These are phyloP conservation scores for Candida sithepensis DNA, from an alignment of 805 yeast genomes.

Conservation along the genomic window DNA sequence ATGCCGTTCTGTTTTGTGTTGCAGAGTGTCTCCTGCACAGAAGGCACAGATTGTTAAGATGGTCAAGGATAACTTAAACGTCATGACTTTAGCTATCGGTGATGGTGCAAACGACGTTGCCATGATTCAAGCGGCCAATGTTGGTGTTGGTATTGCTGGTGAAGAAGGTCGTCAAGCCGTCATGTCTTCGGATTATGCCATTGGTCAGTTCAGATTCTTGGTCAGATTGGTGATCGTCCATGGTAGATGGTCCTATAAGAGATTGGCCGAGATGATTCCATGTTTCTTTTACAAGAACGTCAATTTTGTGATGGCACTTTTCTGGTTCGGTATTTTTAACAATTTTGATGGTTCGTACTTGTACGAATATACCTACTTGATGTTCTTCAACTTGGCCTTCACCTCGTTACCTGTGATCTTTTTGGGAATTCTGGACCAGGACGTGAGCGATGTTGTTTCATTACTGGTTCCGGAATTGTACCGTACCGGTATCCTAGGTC, in stretches of 20 bases:
- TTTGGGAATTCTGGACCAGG: constrained; percentile 73
- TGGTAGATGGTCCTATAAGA: constrained; percentile 79
- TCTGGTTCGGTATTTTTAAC: constrained; percentile 72
- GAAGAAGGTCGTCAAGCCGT: constrained; percentile 87
- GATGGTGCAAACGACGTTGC: constrained; percentile 89
- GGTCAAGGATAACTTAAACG: constrained; percentile 61
- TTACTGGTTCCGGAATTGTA: constrained; percentile 69
- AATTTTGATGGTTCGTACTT: constrained; percentile 73
- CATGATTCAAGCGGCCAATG: constrained; percentile 82
- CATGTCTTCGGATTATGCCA: constrained; percentile 80
- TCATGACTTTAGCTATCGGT: constrained; percentile 78
- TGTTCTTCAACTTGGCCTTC: constrained; percentile 77
- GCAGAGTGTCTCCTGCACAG: constrained; percentile 82
- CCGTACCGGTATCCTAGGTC: constrained; percentile 60
- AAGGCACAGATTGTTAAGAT: constrained; percentile 70
- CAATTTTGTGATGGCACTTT: constrained; percentile 66
- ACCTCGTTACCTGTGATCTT: constrained; percentile 77
- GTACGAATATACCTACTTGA: constrained; percentile 73
- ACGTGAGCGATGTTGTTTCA: constrained; percentile 62
- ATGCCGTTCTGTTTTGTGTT: constrained; percentile 75
- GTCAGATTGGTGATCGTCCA: constrained; percentile 66
- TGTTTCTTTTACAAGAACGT: constrained; percentile 76
- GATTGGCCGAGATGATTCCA: constrained; percentile 75
- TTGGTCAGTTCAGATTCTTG: constrained; percentile 73
- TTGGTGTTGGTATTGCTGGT: constrained; percentile 85